Evolutionary conservation across 352 stramenopile genomes (phyloP).

Genomic region (Albugo candida): DNA sequence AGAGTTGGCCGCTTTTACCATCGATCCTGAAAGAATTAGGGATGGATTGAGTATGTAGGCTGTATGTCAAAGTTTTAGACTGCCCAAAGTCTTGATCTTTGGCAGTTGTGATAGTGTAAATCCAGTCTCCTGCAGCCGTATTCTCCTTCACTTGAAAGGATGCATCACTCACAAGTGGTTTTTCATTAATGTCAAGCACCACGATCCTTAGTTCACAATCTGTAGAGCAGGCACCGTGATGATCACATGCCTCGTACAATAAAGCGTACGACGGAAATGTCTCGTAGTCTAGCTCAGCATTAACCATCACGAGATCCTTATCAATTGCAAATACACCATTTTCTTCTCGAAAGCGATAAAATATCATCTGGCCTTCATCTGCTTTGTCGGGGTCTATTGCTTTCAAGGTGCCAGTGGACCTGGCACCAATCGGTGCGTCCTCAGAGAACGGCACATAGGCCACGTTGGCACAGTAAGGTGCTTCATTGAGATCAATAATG

Average conservation of each 20-base stretch:
- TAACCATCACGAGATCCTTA: neutral
- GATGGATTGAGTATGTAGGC: conserved; percentile 7
- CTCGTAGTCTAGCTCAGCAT: conserved; percentile 10
- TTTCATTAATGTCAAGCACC: conserved; percentile 11
- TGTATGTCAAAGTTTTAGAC: conserved; percentile 16
- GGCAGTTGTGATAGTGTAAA: conserved; percentile 14
- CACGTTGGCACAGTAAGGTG: conserved; percentile 5
- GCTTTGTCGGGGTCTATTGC: conserved; percentile 7
- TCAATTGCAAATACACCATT: conserved; percentile 4
- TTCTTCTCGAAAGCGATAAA: conserved; percentile 2
- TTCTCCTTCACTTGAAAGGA: conserved; percentile 18
- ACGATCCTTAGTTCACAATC: conserved; percentile 2
- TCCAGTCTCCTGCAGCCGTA: conserved; percentile 4
- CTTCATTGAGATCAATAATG: conserved; percentile 14
- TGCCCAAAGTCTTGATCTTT: conserved; percentile 22
- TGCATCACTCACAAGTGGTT: conserved; percentile 4
- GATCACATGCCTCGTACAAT: conserved; percentile 7
- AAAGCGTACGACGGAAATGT: conserved; percentile 2
- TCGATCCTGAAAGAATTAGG: too few species aligned
- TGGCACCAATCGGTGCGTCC: conserved; percentile 7
- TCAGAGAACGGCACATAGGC: conserved; percentile 4
- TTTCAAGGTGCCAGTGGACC: neutral
- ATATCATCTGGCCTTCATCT: conserved; percentile 4
- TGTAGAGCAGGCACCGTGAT: conserved; percentile 3
- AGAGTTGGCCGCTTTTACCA: conserved; percentile 2